phyloP scores from a whole-genome alignment of 148 eudicot species.

The Nyssa sinensis region DNA sequence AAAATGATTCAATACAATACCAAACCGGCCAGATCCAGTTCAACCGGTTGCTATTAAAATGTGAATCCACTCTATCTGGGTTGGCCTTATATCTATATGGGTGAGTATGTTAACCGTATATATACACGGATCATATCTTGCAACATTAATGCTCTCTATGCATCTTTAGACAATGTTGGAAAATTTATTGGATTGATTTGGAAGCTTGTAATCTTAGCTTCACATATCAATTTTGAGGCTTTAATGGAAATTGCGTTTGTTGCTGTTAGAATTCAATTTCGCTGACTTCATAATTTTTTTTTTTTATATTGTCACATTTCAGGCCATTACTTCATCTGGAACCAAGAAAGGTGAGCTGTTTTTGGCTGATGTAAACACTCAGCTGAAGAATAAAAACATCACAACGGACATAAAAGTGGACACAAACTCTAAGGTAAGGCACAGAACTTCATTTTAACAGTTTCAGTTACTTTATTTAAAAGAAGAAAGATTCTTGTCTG shows the following conservation, averaged over 20 bases:
- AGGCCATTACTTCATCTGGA: conserved; percentile 77
- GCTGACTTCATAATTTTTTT: neutral
- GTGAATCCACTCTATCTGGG: neutral
- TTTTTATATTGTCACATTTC: conserved; percentile 11
- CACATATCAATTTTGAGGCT: neutral
- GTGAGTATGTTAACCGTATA: neutral
- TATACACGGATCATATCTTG: neutral
- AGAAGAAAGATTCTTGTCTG: neutral
- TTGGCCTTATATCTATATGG: neutral
- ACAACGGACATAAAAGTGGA: conserved; percentile 87
- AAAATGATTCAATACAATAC: too few relatives aligned
- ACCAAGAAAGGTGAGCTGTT: conserved; percentile 61
- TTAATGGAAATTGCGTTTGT: neutral
- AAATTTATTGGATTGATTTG: neutral
- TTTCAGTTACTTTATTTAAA: neutral
- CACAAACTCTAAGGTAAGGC: conserved; percentile 74
- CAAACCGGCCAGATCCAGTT: too few relatives aligned
- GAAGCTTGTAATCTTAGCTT: neutral
- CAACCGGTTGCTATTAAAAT: neutral
- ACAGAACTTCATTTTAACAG: neutral
- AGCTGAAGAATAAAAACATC: conserved; percentile 66
- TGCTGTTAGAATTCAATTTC: neutral
- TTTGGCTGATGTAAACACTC: conserved; percentile 71
- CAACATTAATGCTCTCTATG: neutral
- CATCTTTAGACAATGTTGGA: neutral